Conservation (phyloP, 441 rosid species). For the Adansonia rubrostipa region DNA sequence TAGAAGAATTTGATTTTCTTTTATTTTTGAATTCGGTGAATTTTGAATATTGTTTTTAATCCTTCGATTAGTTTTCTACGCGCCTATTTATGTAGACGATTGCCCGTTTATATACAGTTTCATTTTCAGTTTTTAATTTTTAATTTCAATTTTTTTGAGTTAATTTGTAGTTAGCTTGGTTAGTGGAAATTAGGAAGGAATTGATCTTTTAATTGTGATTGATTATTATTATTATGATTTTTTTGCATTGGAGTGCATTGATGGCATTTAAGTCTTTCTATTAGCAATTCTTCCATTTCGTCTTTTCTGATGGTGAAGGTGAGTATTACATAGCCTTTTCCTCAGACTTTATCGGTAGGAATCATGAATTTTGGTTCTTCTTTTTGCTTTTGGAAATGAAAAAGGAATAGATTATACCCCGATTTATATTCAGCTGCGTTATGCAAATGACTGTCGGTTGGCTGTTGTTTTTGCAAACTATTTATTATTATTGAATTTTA, state of each 20-base stretch:
- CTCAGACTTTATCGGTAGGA: neutral
- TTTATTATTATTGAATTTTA: neutral
- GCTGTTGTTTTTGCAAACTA: neutral
- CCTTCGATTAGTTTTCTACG: neutral
- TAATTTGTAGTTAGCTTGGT: neutral
- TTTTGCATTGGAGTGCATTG: neutral
- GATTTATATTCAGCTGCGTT: slow-evolving; percentile 8
- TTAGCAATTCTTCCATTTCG: neutral
- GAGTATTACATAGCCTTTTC: neutral
- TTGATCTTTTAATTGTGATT: neutral
- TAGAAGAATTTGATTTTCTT: slow-evolving; percentile 7
- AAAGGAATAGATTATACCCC: neutral
- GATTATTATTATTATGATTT: neutral
- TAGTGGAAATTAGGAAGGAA: neutral
- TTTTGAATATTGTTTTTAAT: neutral
- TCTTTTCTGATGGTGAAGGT: neutral
- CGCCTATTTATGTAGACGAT: neutral
- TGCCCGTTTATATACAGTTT: slow-evolving; percentile 3
- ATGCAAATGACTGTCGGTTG: slow-evolving; percentile 12
- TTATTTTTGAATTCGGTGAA: slow-evolving; percentile 13
- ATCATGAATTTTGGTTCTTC: neutral
- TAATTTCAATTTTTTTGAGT: neutral
- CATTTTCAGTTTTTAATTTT: neutral
- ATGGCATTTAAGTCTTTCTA: slow-evolving; percentile 1
- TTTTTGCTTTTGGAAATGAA: neutral